Evolutionary conservation across 805 yeast species (phyloP).

Genomic region (Saccharomycopsis guyanensis): DNA sequence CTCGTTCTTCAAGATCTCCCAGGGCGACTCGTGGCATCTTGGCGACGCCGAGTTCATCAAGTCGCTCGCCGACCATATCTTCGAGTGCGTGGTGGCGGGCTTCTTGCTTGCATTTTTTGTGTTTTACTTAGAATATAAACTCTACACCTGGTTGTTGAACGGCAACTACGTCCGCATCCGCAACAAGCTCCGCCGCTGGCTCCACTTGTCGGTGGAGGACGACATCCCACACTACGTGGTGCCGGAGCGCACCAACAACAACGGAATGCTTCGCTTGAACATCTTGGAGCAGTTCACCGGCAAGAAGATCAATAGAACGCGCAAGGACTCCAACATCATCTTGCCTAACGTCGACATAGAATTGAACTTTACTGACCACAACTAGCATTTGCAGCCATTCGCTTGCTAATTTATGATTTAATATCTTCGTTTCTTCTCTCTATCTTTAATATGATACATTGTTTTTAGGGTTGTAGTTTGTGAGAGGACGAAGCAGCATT

Average conservation of each 20-base stretch:
- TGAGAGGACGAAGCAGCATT: too few relatives aligned
- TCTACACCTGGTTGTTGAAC: slow-evolving; percentile 35
- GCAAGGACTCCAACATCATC: slow-evolving; percentile 21
- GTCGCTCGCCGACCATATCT: slow-evolving; percentile 65
- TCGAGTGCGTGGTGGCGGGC: slow-evolving; percentile 64
- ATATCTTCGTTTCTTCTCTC: too few relatives aligned
- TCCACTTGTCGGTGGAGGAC: not conserved
- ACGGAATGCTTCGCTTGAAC: slow-evolving; percentile 17
- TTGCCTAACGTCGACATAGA: slow-evolving; percentile 22
- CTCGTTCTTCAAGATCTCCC: slow-evolving; percentile 65
- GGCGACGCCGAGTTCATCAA: slow-evolving; percentile 80
- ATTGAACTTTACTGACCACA: slow-evolving; percentile 13
- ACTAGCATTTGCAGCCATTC: too few relatives aligned
- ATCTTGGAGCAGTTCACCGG: slow-evolving; percentile 17
- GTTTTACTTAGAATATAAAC: slow-evolving; percentile 39
- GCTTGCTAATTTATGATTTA: too few relatives aligned
- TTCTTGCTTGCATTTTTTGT: slow-evolving; percentile 46
- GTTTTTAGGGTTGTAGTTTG: too few relatives aligned
- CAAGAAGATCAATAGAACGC: slow-evolving; percentile 15
- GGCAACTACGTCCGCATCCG: slow-evolving; percentile 22
- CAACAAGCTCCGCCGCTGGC: slow-evolving; percentile 5
- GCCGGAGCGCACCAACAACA: not conserved
- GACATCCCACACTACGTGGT: slow-evolving; percentile 4
- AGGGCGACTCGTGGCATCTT: slow-evolving; percentile 90
- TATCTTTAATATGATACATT: too few relatives aligned